phyloP scores from a whole-genome alignment of 2,329 filamentous ascomycete species.

The Ceratocystis cacaofunesta region DNA sequence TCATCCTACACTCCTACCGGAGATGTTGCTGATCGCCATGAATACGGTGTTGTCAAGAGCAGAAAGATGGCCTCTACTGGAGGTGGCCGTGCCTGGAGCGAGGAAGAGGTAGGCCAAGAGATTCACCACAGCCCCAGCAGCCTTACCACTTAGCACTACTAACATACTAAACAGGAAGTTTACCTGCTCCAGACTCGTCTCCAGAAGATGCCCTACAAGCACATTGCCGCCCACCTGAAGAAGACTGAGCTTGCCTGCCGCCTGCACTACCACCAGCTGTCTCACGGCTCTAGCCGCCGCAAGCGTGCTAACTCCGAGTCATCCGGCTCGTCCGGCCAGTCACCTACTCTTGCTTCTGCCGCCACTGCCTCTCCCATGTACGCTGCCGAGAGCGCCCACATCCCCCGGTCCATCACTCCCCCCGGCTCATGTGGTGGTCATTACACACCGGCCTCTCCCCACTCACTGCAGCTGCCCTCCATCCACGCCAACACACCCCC shows the following conservation, averaged over 20 bases:
- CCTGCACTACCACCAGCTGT: slow-evolving; percentile 75
- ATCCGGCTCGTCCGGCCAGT: slow-evolving; percentile 41
- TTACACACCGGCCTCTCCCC: slow-evolving; percentile 21
- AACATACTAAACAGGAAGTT: slow-evolving; percentile 44
- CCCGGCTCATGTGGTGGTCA: slow-evolving; percentile 32
- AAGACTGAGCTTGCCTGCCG: slow-evolving; percentile 81
- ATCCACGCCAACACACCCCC: slow-evolving; percentile 26
- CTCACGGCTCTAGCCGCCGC: slow-evolving; percentile 65
- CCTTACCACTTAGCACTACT: not conserved
- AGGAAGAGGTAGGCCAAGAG: slow-evolving; percentile 53
- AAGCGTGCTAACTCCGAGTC: slow-evolving; percentile 60
- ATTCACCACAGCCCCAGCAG: not conserved
- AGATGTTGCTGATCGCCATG: slow-evolving; percentile 42
- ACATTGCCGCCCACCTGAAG: slow-evolving; percentile 70
- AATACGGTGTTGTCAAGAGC: slow-evolving; percentile 47
- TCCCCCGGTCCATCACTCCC: slow-evolving; percentile 35
- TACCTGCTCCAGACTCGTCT: slow-evolving; percentile 72
- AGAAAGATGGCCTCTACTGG: slow-evolving; percentile 56
- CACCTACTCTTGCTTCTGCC: slow-evolving; percentile 34
- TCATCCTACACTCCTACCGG: slow-evolving; percentile 36
- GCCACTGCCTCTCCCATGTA: slow-evolving; percentile 33
- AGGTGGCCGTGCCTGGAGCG: slow-evolving; percentile 69
- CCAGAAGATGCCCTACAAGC: slow-evolving; percentile 84
- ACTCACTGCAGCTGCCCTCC: slow-evolving; percentile 37
- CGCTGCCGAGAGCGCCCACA: slow-evolving; percentile 26